Conservation (phyloP, 495 filamentous ascomycete genomes). For the Penicillium desertorum region DNA sequence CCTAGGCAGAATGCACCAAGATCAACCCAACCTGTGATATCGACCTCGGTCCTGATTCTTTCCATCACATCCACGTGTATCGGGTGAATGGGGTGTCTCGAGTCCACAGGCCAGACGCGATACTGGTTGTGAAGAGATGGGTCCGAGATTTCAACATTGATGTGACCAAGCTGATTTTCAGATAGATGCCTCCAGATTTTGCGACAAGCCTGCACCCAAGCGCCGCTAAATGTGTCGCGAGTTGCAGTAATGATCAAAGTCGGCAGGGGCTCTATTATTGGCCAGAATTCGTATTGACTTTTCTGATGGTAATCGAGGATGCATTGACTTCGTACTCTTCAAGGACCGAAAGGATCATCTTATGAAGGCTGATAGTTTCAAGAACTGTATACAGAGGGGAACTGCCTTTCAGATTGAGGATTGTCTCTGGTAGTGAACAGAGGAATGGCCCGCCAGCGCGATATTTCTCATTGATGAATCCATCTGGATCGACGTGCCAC, state of each 20-base stretch:
- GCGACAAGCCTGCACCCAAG: neutral
- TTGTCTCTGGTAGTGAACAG: neutral
- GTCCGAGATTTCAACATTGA: neutral
- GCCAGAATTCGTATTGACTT: neutral
- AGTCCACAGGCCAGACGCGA: neutral
- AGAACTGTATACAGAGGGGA: neutral
- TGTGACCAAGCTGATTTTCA: neutral
- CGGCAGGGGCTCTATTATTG: neutral
- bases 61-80: rapidly evolving
- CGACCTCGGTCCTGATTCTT: neutral
- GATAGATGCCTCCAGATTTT: neutral
- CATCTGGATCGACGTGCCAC: conserved; percentile 1
- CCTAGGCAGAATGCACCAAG: no score
- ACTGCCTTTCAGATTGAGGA: neutral
- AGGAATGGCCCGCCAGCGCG: conserved; percentile 1
- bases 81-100: neutral
- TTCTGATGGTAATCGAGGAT: neutral
- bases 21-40: neutral
- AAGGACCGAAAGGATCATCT: neutral
- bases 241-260: neutral
- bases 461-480: neutral
- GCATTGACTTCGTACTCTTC: neutral
- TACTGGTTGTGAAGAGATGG: neutral
- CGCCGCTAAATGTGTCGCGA: neutral
- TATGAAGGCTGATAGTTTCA: neutral